phyloP scores from a whole-genome alignment of 345 rosid genomes.

The Xanthoceras sorbifolium region DNA sequence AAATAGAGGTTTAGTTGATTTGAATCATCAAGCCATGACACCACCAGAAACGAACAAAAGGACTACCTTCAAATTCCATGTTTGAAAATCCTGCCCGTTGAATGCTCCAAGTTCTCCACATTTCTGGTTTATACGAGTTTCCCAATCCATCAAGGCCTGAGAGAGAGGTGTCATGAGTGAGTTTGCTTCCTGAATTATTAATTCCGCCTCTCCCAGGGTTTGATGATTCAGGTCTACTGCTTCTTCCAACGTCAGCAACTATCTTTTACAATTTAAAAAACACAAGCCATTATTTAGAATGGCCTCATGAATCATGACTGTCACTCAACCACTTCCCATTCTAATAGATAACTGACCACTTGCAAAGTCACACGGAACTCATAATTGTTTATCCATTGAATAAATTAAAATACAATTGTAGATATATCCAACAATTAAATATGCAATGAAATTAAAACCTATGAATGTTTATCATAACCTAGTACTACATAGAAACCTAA shows the following conservation, averaged over 20 bases:
- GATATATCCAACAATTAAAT: slow-evolving; percentile 11
- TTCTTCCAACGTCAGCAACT: slow-evolving; percentile 48
- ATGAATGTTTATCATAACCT: neutral
- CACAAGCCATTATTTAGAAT: slow-evolving; percentile 27
- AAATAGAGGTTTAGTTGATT: slow-evolving; percentile 23
- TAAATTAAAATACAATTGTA: neutral
- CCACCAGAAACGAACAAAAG: slow-evolving; percentile 15
- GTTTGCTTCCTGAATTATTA: slow-evolving; percentile 21
- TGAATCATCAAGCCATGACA: slow-evolving; percentile 6
- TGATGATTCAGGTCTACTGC: slow-evolving; percentile 26
- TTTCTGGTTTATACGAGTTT: slow-evolving; percentile 43
- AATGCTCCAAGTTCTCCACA: slow-evolving; percentile 81
- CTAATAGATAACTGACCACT: slow-evolving; percentile 4
- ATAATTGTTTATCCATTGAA: neutral
- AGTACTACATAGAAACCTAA: neutral
- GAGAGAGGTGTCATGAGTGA: slow-evolving; percentile 30
- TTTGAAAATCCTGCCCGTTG: slow-evolving; percentile 59
- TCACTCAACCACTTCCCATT: neutral
- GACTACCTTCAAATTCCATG: slow-evolving; percentile 70
- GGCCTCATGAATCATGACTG: neutral
- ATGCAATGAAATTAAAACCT: neutral
- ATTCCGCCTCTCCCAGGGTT: slow-evolving; percentile 23
- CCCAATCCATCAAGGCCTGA: slow-evolving; percentile 33
- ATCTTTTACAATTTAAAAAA: slow-evolving; percentile 60
- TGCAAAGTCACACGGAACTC: neutral